Evolutionary conservation across 23 red algal genomes (phyloP).

Genomic region (Gracilariopsis chorda): DNA sequence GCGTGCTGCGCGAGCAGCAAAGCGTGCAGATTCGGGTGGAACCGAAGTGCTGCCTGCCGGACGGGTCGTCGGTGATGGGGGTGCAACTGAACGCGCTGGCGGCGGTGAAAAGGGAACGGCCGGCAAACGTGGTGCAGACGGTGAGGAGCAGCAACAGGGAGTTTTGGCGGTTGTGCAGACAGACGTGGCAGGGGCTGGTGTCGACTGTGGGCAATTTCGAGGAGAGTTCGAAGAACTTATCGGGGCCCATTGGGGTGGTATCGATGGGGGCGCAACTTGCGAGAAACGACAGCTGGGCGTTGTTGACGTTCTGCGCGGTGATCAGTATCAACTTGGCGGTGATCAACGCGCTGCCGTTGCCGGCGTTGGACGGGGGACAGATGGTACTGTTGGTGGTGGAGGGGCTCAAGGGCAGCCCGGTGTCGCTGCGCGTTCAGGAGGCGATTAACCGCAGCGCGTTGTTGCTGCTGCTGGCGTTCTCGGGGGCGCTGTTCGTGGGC

Average conservation of each 20-base stretch:
- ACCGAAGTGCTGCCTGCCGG: conserved; percentile 73
- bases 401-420: conserved; percentile 59
- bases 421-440: conserved; percentile 72
- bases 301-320: conserved; percentile 84
- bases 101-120: conserved; percentile 19
- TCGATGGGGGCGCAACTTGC: conserved; percentile 95
- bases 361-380: conserved; percentile 96
- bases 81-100: conserved; percentile 79
- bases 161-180: conserved; percentile 41
- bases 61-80: conserved; percentile 74
- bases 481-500: conserved; percentile 76
- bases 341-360: conserved; percentile 94
- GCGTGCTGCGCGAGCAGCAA: conserved; percentile 15
- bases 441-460: conserved; percentile 92
- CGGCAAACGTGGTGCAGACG: neutral
- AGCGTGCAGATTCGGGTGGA: conserved; percentile 10
- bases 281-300: conserved; percentile 70
- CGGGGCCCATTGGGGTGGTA: conserved; percentile 92
- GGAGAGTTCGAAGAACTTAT: conserved; percentile 52
- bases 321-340: conserved; percentile 94
- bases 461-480: conserved; percentile 80
- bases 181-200: conserved; percentile 61
- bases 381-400: conserved; percentile 88
- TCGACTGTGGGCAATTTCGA: conserved; percentile 61
- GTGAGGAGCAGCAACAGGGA: conserved; percentile 64